Conservation (phyloP, 768 basidiomycete genomes). For the Postia placenta region DNA sequence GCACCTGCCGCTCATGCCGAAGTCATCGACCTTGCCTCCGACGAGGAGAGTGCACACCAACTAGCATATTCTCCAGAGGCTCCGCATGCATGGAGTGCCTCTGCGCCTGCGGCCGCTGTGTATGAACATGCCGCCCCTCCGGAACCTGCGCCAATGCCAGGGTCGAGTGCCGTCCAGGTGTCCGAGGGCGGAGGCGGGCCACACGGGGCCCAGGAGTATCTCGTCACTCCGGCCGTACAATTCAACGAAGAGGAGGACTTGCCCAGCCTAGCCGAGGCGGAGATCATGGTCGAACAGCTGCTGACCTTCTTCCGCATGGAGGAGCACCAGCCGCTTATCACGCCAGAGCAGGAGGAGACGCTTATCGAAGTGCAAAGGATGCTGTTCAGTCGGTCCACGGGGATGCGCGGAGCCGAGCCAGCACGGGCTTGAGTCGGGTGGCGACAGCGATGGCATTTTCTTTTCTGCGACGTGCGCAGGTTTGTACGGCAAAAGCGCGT, state of each 20-base stretch:
- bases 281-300: not conserved
- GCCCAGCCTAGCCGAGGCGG: not conserved
- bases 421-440: too few relatives aligned
- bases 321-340: not conserved
- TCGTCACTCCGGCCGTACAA: not conserved
- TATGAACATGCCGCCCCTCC: not conserved
- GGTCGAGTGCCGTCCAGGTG: not conserved
- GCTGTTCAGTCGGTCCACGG: not conserved
- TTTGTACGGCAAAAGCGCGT: slow-evolving; percentile 16
- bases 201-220: not conserved
- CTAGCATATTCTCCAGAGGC: not conserved
- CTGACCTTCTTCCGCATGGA: not conserved
- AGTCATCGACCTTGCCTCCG: not conserved
- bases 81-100: not conserved
- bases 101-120: not conserved
- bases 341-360: not conserved
- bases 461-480: too few relatives aligned
- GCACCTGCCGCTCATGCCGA: not conserved
- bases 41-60: not conserved
- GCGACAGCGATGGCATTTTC: too few relatives aligned
- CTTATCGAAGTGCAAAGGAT: not conserved
- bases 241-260: not conserved
- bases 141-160: not conserved
- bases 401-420: too few relatives aligned
- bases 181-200: not conserved